Conservation (phyloP, 2,329 filamentous ascomycete species). For the Trichoderma cornu-damae region DNA sequence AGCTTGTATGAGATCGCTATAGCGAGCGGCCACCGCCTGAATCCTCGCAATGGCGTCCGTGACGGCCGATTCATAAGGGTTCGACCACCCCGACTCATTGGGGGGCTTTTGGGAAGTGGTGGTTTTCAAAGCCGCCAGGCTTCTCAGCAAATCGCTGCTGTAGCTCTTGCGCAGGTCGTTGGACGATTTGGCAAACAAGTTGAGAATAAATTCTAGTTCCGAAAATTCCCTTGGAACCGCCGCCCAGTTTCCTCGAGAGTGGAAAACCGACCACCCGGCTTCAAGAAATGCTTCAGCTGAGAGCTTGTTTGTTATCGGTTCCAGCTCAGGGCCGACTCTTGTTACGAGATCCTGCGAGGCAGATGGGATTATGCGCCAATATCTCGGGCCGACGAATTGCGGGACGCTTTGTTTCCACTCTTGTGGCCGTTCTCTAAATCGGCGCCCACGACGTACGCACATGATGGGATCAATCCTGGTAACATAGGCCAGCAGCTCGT, state of each 20-base stretch:
- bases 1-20: background rate
- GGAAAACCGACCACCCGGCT: background rate
- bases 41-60: background rate
- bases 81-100: background rate
- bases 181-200: constrained; percentile 11
- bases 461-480: background rate
- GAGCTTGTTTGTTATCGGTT: background rate
- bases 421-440: background rate
- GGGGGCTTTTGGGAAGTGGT: background rate
- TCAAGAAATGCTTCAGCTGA: background rate
- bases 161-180: constrained; percentile 19
- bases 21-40: background rate
- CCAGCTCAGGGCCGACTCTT: background rate
- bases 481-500: background rate
- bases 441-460: background rate
- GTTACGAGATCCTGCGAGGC: background rate
- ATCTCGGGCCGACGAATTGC: background rate
- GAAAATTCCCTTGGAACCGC: background rate
- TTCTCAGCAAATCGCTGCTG: constrained; percentile 21
- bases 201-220: background rate
- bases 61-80: background rate
- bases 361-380: background rate
- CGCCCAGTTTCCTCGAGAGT: background rate
- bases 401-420: background rate
- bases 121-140: constrained; percentile 1